Evolutionary conservation across 2,329 filamentous ascomycete species (phyloP).

Genomic region (Ceratocystis destructans): DNA sequence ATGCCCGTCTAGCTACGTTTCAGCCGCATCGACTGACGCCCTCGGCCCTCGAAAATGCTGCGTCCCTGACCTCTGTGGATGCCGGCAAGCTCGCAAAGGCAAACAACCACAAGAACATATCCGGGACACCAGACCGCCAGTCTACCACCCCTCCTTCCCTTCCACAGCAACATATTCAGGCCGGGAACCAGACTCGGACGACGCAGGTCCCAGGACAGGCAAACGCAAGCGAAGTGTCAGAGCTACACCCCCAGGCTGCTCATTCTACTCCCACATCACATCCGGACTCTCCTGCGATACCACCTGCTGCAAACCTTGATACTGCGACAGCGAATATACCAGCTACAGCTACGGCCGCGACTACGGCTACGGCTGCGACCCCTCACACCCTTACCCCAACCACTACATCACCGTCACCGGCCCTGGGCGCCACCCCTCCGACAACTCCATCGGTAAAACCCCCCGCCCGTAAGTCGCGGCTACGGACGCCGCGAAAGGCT

Average conservation of each 20-base stretch:
- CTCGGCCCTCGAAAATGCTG: slow-evolving; percentile 11
- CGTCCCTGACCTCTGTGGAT: slow-evolving; percentile 7
- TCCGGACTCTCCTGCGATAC: neutral
- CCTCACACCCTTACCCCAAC: neutral
- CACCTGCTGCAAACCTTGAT: neutral
- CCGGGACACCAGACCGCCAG: slow-evolving; percentile 3
- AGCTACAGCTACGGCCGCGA: neutral
- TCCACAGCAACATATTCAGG: neutral
- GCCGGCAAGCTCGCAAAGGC: slow-evolving; percentile 13
- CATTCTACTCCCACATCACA: neutral
- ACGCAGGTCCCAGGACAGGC: neutral
- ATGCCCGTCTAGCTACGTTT: slow-evolving; percentile 10
- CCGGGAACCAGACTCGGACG: neutral
- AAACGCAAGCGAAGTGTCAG: neutral
- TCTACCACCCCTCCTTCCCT: neutral
- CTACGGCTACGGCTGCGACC: neutral
- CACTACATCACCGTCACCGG: neutral
- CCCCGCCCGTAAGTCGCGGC: slow-evolving; percentile 37
- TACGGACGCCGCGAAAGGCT: slow-evolving; percentile 66
- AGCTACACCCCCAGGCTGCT: neutral
- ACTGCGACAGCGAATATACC: too few species aligned
- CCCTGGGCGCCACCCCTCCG: neutral
- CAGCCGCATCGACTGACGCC: slow-evolving; percentile 13
- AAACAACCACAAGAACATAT: neutral
- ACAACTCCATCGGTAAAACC: slow-evolving; percentile 26